A percentile compares a stretch with the other conserved stretches of the same genome.
These are phyloP conservation scores for Gossypium thurberi DNA, from an alignment of 345 rosid species.

Conservation along the genomic window DNA sequence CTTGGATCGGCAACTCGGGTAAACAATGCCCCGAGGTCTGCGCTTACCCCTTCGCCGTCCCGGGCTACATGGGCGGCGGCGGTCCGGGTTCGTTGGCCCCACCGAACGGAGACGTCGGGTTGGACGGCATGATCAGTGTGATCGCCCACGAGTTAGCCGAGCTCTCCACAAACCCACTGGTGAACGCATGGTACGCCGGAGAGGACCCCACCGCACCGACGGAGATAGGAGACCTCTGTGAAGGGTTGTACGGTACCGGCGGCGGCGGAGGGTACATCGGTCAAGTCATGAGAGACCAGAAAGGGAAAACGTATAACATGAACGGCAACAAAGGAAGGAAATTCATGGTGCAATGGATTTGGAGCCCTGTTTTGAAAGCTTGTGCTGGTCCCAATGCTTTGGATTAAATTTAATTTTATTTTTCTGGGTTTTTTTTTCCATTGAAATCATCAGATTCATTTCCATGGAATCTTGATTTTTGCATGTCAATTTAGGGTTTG, in stretches of 20 bases:
- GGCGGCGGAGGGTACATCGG: conserved; percentile 95
- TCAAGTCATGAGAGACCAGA: conserved; percentile 62
- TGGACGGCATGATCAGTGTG: conserved; percentile 96
- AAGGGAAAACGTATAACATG: conserved; percentile 64
- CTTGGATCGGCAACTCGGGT: conserved; percentile 89
- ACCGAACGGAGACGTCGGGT: conserved; percentile 76
- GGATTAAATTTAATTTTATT: conserved; percentile 27
- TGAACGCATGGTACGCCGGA: conserved; percentile 98
- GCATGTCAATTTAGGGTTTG: not conserved
- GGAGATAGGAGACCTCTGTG: conserved; percentile 81
- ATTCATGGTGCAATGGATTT: conserved; percentile 86
- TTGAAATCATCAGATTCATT: conserved; percentile 10
- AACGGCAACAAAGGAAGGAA: conserved; percentile 63
- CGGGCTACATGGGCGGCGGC: conserved; percentile 72
- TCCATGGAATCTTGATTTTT: not conserved
- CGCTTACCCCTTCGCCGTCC: conserved; percentile 88
- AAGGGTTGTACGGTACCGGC: conserved; percentile 87
- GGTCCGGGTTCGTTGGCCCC: conserved; percentile 58
- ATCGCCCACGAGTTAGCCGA: conserved; percentile 94
- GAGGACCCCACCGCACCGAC: conserved; percentile 96
- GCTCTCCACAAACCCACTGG: conserved; percentile 71
- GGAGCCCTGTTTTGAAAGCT: conserved; percentile 76
- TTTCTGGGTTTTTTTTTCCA: not conserved
- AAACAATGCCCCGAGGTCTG: conserved; percentile 92
- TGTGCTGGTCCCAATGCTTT: conserved; percentile 77